Evolutionary conservation across 345 rosid genomes (phyloP), one percentile per base, ranked within the genome.

Genomic region (Lepidium aucheri): DNA sequence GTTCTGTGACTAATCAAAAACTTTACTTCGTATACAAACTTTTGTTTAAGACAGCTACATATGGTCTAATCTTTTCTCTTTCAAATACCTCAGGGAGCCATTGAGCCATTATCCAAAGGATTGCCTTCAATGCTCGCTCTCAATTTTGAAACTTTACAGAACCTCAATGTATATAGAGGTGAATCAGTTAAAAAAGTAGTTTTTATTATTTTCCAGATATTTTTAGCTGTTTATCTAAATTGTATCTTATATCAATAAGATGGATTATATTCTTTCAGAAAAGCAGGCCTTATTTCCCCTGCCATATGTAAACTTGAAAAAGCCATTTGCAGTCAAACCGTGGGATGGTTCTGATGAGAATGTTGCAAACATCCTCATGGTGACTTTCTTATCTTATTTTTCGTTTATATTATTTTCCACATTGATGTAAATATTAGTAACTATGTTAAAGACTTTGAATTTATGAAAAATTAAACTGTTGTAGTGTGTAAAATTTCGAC

Each of bases 321-420:
- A 71, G 79, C 92, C 98, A 36, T 87, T 91, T 53, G 71, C 80
- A 15, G 64, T 84, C 55, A 74, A 84, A 74, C 98, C 98, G 8
- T 89, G 98, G 98, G 76, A 64, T 67, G 77, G 74, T 76, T 89
- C 90, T 68, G 96, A 91, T 83, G 89, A 85, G 78, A 89, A 84
- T 65, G 67, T 84, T 22, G 96, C 92, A 67, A 85, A 89, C 78
- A 92, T 89, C 75, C 85, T 91, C 16, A 91, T 91, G 98, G 98
- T 91, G 76, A 86, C 80, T 75, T 67, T 65, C 61, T 0, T 9
- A 9, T 51, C 35, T 45, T 15, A 5, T 13, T 9, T n/a, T 24
- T 7, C 24, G 2, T 59, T 39, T 6, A 28, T 43, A 17, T 44
- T 40, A 1, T 5, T 28, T 53, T 55, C 22, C 16, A 1, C 28